Evolutionary conservation across 2,329 filamentous ascomycete species (phyloP).

Genomic region (Neonectria sp.): DNA sequence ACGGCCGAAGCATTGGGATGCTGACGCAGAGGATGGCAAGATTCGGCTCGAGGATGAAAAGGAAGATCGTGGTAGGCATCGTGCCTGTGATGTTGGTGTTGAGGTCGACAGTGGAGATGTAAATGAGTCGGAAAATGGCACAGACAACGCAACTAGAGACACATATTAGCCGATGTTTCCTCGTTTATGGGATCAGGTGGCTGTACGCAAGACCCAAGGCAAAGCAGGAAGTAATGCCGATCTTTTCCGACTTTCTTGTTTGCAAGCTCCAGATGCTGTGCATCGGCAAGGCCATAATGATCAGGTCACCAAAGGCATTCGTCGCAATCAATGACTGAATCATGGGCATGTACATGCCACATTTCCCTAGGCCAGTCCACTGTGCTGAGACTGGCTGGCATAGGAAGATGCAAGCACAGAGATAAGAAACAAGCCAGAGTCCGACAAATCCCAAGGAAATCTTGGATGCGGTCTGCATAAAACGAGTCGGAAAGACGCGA

Average conservation of each 20-base stretch:
- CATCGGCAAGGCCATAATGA: conserved; percentile 57
- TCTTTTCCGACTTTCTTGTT: conserved; percentile 54
- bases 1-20: conserved; percentile 58
- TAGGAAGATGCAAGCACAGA: conserved; percentile 60
- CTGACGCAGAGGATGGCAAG: conserved; percentile 59
- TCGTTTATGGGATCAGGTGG: rapidly evolving
- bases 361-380: conserved; percentile 55
- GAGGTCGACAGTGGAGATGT: conserved; percentile 56
- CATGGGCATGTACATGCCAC: conserved; percentile 54
- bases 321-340: conserved; percentile 56
- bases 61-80: conserved; percentile 57
- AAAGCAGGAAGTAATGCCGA: conserved; percentile 56
- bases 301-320: conserved; percentile 55
- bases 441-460: conserved; percentile 55
- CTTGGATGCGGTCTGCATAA: conserved; percentile 48
- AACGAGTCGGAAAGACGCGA: conserved; percentile 45
- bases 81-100: conserved; percentile 55
- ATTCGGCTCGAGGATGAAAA: conserved; percentile 58
- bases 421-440: conserved; percentile 59
- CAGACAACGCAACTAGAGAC: conserved; percentile 53
- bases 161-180: conserved; percentile 23
- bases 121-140: conserved; percentile 56
- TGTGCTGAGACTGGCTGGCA: conserved; percentile 61
- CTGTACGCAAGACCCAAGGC: conserved; percentile 54
- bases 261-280: conserved; percentile 56